Evolutionary conservation across 2,329 filamentous ascomycete species (phyloP).

Genomic region (Hypoxylon sp.): DNA sequence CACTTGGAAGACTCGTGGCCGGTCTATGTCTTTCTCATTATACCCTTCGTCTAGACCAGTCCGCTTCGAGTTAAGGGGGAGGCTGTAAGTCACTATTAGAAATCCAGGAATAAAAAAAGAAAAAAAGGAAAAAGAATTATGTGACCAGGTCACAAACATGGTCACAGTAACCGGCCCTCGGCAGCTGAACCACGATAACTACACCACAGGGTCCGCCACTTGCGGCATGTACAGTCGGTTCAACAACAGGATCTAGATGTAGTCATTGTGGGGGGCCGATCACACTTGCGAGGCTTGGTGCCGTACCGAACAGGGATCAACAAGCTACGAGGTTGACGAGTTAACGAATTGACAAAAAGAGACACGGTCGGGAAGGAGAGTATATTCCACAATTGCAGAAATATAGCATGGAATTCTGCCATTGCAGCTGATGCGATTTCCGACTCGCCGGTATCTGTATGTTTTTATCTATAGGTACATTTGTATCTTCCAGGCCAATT

Average conservation of each 20-base stretch:
- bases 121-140: slow-evolving; percentile 31
- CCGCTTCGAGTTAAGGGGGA: slow-evolving; percentile 43
- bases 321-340: slow-evolving; percentile 31
- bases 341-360: slow-evolving; percentile 39
- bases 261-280: slow-evolving; percentile 50
- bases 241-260: slow-evolving; percentile 49
- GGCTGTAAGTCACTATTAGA: slow-evolving; percentile 36
- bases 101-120: slow-evolving; percentile 24
- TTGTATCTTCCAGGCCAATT: slow-evolving; percentile 1
- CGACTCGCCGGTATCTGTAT: slow-evolving; percentile 15
- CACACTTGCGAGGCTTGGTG: slow-evolving; percentile 48
- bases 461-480: neutral
- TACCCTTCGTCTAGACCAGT: slow-evolving; percentile 44
- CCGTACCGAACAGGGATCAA: slow-evolving; percentile 42
- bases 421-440: slow-evolving; percentile 21
- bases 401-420: slow-evolving; percentile 7
- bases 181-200: slow-evolving; percentile 47
- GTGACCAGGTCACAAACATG: slow-evolving; percentile 47
- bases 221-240: slow-evolving; percentile 44
- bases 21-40: slow-evolving; percentile 39
- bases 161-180: slow-evolving; percentile 44
- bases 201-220: slow-evolving; percentile 44
- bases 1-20: slow-evolving; percentile 33
- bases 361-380: slow-evolving; percentile 34
- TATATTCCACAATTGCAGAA: slow-evolving; percentile 32